These are phyloP conservation scores for Mycena citricolor DNA, from an alignment of 1,284 basidiomycete species.

Conservation along the genomic window DNA sequence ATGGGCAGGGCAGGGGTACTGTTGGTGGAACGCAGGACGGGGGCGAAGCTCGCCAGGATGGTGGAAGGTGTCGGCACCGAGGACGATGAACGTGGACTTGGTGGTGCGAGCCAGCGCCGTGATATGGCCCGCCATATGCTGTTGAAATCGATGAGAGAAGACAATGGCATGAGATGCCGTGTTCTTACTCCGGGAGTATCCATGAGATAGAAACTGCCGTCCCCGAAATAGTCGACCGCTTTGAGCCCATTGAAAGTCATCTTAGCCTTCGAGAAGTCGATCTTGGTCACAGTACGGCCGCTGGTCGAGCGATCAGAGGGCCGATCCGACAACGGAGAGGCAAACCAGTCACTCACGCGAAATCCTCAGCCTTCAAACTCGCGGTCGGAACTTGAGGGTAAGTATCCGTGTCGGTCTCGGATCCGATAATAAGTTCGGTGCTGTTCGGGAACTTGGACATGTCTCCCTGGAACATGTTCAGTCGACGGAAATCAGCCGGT, in stretches of 20 bases:
- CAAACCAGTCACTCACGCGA: constrained; percentile 2
- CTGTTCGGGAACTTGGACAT: constrained; percentile 19
- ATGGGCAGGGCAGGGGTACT: constrained; percentile 17
- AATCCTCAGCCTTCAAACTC: constrained; percentile 17
- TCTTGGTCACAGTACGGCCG: too few relatives aligned
- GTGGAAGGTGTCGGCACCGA: constrained; percentile 24
- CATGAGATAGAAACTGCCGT: constrained; percentile 12
- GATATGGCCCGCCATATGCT: constrained; percentile 16
- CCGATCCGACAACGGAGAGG: neutral
- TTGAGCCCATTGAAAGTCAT: constrained; percentile 1
- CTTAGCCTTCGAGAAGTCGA: constrained; percentile 11
- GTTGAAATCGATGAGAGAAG: too few relatives aligned
- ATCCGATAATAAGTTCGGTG: constrained; percentile 19
- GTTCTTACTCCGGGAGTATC: constrained; percentile 7
- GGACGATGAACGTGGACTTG: constrained; percentile 19
- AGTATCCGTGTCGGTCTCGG: constrained; percentile 10
- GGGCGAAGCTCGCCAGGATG: constrained; percentile 25
- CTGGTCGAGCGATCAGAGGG: too few relatives aligned
- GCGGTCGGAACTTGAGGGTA: constrained; percentile 18
- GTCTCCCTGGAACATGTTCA: constrained; percentile 11
- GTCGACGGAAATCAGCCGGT: neutral
- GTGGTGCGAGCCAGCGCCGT: constrained; percentile 22
- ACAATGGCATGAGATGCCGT: neutral
- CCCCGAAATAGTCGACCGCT: constrained; percentile 10
- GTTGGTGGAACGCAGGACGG: constrained; percentile 7